phyloP scores from a whole-genome alignment of 1,139 yeast genomes.

The Magnusiomyces paraingens region DNA sequence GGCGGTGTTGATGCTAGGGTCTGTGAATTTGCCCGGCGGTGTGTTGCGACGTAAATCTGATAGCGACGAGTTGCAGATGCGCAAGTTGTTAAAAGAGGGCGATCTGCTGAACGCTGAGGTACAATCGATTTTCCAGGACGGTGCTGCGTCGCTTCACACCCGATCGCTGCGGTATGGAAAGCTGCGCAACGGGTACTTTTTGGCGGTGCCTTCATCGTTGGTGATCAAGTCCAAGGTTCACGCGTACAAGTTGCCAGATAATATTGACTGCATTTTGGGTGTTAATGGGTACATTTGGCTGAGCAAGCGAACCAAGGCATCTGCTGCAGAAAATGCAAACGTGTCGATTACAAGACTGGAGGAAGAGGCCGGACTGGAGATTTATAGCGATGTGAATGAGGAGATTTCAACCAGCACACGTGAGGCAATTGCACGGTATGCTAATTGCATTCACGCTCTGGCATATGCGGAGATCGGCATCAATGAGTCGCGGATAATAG shows the following conservation, averaged over 20 bases:
- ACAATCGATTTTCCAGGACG: constrained; percentile 82
- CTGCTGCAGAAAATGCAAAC: constrained; percentile 32
- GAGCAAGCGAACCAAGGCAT: constrained; percentile 52
- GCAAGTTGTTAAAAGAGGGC: constrained; percentile 92
- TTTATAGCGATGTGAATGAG: constrained; percentile 88
- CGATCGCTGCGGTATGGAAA: constrained; percentile 94
- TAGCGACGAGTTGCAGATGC: constrained; percentile 93
- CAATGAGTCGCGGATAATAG: constrained; percentile 68
- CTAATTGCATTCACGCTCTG: constrained; percentile 75
- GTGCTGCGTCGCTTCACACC: constrained; percentile 90
- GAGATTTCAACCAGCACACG: constrained; percentile 54
- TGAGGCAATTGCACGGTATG: constrained; percentile 74
- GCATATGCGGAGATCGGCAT: constrained; percentile 80
- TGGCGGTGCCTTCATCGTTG: constrained; percentile 74
- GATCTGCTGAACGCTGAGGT: constrained; percentile 94
- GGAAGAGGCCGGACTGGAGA: constrained; percentile 93
- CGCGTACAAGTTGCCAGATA: constrained; percentile 81
- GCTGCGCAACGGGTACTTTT: constrained; percentile 80
- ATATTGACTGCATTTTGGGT: constrained; percentile 82
- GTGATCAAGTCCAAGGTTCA: constrained; percentile 83
- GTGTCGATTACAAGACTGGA: constrained; percentile 80
- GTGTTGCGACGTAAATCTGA: constrained; percentile 89
- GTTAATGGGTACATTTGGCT: constrained; percentile 95
- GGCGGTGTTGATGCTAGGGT: constrained; percentile 87
- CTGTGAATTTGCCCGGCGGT: constrained; percentile 97